Evolutionary conservation across 768 basidiomycete species (phyloP), one percentile per base, ranked within the genome.

Genomic region (Mycena metata): DNA sequence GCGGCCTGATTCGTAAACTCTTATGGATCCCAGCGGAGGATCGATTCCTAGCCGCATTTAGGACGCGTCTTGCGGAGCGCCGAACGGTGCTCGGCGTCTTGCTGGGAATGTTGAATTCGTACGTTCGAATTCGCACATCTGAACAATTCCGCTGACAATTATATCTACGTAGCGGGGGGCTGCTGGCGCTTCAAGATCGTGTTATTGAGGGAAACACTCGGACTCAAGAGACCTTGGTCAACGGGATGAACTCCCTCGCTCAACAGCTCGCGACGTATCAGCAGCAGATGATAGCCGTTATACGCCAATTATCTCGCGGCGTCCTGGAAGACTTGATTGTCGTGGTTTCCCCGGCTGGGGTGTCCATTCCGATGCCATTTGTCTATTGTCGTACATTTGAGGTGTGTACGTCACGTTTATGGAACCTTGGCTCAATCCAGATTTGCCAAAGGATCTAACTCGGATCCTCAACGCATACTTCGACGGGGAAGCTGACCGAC

Each of bases 91-190:
- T 64, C 33, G 26, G 39, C 13, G n/a, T 64, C 5, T 2, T 64
- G 8, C 16, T 64, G 41, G 54, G 35, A 1, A 11, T 64, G 15
- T 21, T 64, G 16, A 64, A 56, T 35, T 64, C 63, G 54, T 56
- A 33, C 15, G 63, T 54, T 35, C 3, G 43, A 4, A 30, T 6
- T 30, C 30, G 30, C 6, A 30, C 30, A 30, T 30, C 6, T 30
- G 30, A 30, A 30, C 30, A 30, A 6, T 30, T 35, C 5, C 36
- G 6, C 17, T 56, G 23, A 13, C 11, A 10, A 35, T 3, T 15
- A 35, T 8, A 13, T 23, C 35, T n/a, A 49, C 23, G 10, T n/a
- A 64, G 62, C 30, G 62, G 62, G 3, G 33, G 21, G 21, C 30
- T 64, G 42, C 6, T 46, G 13, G 42, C 43, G 6, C 7, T 64